Evolutionary conservation across 2,329 filamentous ascomycete species (phyloP), one percentile per base, ranked within the genome.

Genomic region (Apiospora rasikravindrae): DNA sequence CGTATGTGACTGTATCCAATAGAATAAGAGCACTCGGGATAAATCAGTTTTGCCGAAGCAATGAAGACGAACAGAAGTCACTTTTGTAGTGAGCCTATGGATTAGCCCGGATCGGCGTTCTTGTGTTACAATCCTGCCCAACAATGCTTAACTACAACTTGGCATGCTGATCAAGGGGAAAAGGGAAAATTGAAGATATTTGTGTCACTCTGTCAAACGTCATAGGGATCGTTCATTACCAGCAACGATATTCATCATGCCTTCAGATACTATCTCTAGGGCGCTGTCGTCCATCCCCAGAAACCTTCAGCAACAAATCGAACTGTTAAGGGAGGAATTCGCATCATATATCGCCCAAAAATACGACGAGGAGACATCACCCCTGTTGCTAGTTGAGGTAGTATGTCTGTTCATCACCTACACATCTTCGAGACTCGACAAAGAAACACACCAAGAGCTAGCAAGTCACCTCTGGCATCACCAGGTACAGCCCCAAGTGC

Each of bases 141-240:
- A 22, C 2, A 40, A 40, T 4, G 57, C 29, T 40, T 64, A 64
- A n/a, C 33, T 40, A 40, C 10, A 40, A 40, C 33, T 40, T 64
- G 57, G 57, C 57, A 40, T 40, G 57, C 57, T 40, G 33, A 40
- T 64, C 19, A 2, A 37, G 29, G n/a, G n/a, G n/a, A n/a, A n/a
- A n/a, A n/a, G n/a, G n/a, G n/a, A n/a, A n/a, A n/a, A n/a, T n/a
- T n/a, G n/a, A n/a, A n/a, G n/a, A n/a, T 22, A 49, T n/a, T 49
- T 19, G 22, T 22, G 2, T n/a, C 22, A n/a, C 19, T 8, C 3
- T 7, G 22, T 10, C 6, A n/a, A n/a, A 8, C 53, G 6, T 33
- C 14, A 22, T 4, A 6, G 1, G 4, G 4, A 4, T 26, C 29
- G 33, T 11, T n/a, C n/a, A n/a, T n/a, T n/a, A n/a, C n/a, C 1